Evolutionary conservation across 202 grass and related monocot genomes (phyloP), one percentile per base, ranked within the genome.

Genomic region (Setaria viridis): DNA sequence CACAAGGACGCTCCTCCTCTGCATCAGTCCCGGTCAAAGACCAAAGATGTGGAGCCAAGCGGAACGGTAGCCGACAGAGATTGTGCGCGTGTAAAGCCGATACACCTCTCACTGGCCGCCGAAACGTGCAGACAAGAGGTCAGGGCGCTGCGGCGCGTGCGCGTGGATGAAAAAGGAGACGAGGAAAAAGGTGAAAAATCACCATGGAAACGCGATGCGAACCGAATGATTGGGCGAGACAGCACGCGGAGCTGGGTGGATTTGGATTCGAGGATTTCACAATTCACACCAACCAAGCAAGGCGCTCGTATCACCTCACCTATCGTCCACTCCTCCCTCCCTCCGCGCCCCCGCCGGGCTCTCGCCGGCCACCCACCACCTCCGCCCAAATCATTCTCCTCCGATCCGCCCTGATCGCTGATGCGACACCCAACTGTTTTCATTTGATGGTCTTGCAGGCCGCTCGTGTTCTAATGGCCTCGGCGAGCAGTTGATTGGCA

Each of bases 171-270:
- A 10, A 37, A 54, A 30, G 21, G 32, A 1, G 1, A 0, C 30
- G 0, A n/a, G 6, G 13, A 15, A 15, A 78, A 67, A 29, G 39
- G 14, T 11, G 17, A n/a, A 7, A 7, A 33, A 19, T 10, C 10
- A 43, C 42, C 57, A 45, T 67, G n/a, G 5, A 21, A 87, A 74
- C 59, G 19, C 2, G 60, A 80, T 80, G 85, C 76, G 88, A 34
- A 62, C 14, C 19, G 85, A 81, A 81, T 85, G 81, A 84, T 81
- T 87, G 64, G 81, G 59, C 43, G 54, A 41, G 39, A 5, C 81
- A 35, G 85, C 85, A 77, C 53, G 62, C 70, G 53, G 59, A 39
- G 54, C 69, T 7, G 13, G 11, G 41, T 15, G 55, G n/a, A 41
- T 41, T 41, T 41, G 39, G 29, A 70, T 21, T 46, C 43, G 39